Evolutionary conservation across 2,329 filamentous ascomycete species (phyloP), one percentile per base, ranked within the genome.

Genomic region (Mollisia scopiformis): DNA sequence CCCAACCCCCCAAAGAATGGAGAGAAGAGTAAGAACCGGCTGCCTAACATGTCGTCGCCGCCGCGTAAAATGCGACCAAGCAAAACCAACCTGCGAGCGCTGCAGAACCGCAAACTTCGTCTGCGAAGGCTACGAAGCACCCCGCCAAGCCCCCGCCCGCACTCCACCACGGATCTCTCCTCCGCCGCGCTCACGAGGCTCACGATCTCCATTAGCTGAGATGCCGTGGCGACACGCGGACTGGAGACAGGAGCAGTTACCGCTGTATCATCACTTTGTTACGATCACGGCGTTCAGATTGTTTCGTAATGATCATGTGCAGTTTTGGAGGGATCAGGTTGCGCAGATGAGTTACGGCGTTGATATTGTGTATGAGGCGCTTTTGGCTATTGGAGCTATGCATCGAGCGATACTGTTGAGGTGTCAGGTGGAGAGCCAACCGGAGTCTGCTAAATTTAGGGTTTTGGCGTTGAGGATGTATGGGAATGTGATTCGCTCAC

Each of bases 241-340:
- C 47, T 69, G 65, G 65, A 57, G 63, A 19, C 54, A 59, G 25
- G 66, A 69, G 28, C 63, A 69, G 25, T 33, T 67, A 4, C 65
- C 66, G 13, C 54, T 69, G 11, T 69, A 69, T 58, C 66, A 69
- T 41, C 66, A 69, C 47, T 69, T 69, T 52, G 64, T 69, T 2
- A 69, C 66, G 10, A 61, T 58, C n/a, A 69, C 65, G 3, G 66
- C 56, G 1, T 33, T 58, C 1, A 21, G 62, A 4, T 51, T 68
- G 16, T 69, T 69, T 27, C 46, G 66, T 30, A 23, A 33, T 16
- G 66, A 69, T 37, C 66, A 69, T 52, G 37, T 67, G 6, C 49
- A 19, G 1, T 69, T 69, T 25, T 69, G 66, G 65, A 57, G 66
- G 14, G 66, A 69, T 47, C 58, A 69, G 21, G 66, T 67, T 23